Conservation (phyloP, 768 basidiomycete species). For the Russula abietina region DNA sequence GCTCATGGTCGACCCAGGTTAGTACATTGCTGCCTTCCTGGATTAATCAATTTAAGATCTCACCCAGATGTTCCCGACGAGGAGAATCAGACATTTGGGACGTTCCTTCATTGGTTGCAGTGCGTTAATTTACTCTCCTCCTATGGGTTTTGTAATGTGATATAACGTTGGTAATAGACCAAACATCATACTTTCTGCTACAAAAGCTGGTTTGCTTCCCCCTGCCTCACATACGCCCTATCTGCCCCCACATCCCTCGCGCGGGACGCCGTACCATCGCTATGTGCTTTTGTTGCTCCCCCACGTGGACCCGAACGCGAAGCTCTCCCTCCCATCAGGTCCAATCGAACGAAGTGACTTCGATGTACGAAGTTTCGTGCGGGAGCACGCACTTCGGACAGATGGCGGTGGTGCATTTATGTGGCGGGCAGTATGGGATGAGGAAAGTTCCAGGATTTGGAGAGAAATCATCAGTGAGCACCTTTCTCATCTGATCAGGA, state of each 20-base stretch:
- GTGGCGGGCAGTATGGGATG: constrained; percentile 77
- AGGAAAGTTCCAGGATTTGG: constrained; percentile 61
- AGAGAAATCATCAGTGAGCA: constrained; percentile 56
- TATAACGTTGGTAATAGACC: constrained; percentile 43
- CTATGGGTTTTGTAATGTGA: constrained; percentile 22
- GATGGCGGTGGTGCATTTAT: constrained; percentile 72
- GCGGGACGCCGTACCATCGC: constrained; percentile 86
- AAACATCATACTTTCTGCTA: constrained; percentile 71
- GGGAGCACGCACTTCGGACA: constrained; percentile 46
- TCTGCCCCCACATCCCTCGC: constrained; percentile 87
- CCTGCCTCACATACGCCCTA: constrained; percentile 60
- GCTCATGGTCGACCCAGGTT: constrained; percentile 83
- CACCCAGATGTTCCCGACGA: constrained; percentile 75
- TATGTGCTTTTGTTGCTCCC: constrained; percentile 73
- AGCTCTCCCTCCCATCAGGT: constrained; percentile 28
- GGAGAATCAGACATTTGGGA: constrained; percentile 53
- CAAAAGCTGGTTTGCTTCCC: constrained; percentile 38
- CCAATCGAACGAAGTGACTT: constrained; percentile 48
- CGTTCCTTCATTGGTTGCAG: constrained; percentile 85
- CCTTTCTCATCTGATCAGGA: constrained; percentile 22
- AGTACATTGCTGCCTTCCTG: constrained; percentile 16
- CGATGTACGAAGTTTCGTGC: constrained; percentile 57
- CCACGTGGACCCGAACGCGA: constrained; percentile 43
- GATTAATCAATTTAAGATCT: background rate
- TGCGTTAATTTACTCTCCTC: constrained; percentile 30